These are phyloP conservation scores for Hippophae tibetana DNA, from an alignment of 306 rosid genomes.

Conservation along the genomic window DNA sequence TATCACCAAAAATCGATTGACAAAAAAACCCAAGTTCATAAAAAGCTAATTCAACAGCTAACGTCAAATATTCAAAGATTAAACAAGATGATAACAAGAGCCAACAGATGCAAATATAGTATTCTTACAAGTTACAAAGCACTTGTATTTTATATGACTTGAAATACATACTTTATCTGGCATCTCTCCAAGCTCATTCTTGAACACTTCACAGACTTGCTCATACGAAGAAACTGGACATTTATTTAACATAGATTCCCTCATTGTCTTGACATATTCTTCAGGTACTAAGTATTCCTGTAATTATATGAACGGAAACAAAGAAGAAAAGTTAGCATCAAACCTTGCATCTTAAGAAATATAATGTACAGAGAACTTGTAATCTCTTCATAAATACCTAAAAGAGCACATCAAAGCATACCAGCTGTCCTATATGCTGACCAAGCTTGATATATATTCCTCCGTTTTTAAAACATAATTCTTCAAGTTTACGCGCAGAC, in stretches of 20 bases:
- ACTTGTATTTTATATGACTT: background rate
- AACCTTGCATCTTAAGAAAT: background rate
- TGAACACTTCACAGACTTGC: conserved; percentile 64
- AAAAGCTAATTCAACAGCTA: background rate
- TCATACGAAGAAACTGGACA: conserved; percentile 93
- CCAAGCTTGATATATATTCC: conserved; percentile 95
- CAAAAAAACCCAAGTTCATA: conserved; percentile 6
- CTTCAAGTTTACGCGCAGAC: conserved; percentile 77
- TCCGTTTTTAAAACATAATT: conserved; percentile 82
- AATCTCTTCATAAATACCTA: conserved; percentile 9
- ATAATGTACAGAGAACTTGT: background rate
- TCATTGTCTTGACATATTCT: conserved; percentile 78
- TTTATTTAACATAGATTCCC: conserved; percentile 85
- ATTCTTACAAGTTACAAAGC: background rate
- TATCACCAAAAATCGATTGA: conserved; percentile 5
- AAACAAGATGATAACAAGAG: background rate
- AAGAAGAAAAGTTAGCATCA: background rate
- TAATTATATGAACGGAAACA: conserved; percentile 16
- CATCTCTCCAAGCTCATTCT: conserved; percentile 76
- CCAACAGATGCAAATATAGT: background rate
- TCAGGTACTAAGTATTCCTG: conserved; percentile 87
- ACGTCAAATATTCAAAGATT: background rate
- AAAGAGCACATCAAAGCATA: conserved; percentile 26
- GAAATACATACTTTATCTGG: conserved; percentile 65
- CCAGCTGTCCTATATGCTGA: conserved; percentile 92